phyloP scores from a whole-genome alignment of 495 filamentous ascomycete genomes.

The Bacidia rubella region DNA sequence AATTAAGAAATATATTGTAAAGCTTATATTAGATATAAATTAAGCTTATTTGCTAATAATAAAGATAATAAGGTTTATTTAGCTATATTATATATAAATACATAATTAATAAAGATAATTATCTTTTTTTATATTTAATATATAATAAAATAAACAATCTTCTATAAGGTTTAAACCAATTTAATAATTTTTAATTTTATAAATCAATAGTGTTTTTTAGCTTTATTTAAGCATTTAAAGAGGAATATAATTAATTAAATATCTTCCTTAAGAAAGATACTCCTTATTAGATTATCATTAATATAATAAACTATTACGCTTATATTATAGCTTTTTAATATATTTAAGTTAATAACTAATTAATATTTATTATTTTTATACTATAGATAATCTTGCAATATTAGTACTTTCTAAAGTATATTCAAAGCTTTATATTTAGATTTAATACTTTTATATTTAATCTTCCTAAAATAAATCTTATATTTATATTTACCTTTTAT shows the following conservation, averaged over 20 bases:
- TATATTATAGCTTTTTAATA: slow-evolving; percentile 1
- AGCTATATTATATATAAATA: neutral
- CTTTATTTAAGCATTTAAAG: neutral
- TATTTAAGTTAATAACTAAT: slow-evolving; percentile 5
- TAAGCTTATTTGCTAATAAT: neutral
- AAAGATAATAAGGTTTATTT: neutral
- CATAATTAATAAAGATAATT: neutral
- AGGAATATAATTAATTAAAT: neutral
- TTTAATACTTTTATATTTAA: neutral
- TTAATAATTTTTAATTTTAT: neutral
- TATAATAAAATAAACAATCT: neutral
- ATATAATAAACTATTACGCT: neutral
- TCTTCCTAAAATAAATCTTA: neutral
- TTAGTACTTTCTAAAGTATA: neutral
- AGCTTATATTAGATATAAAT: slow-evolving; percentile 1
- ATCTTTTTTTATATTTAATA: neutral
- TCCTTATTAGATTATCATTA: neutral
- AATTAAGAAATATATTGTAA: slow-evolving; percentile 1
- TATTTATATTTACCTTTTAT: neutral
- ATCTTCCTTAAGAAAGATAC: neutral
- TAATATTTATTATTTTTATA: neutral
- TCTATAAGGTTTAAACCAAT: neutral
- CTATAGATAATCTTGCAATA: slow-evolving; percentile 1
- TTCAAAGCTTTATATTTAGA: neutral
- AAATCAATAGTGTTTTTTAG: neutral